Evolutionary conservation across 2,329 filamentous ascomycete species (phyloP).

Genomic region (Pseudocercospora fijiensis): DNA sequence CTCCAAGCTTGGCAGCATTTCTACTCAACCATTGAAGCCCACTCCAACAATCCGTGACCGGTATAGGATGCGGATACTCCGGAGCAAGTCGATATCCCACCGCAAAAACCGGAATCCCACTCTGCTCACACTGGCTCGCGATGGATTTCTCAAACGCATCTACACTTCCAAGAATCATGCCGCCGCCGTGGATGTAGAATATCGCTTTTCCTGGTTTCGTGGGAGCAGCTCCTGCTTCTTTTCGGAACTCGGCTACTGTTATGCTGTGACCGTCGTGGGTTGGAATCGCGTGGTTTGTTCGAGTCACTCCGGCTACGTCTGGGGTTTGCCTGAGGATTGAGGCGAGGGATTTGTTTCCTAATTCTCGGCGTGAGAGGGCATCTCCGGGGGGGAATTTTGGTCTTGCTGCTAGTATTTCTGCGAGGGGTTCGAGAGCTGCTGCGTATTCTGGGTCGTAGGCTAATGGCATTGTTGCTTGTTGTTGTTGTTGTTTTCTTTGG

Average conservation of each 20-base stretch:
- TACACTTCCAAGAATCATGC: constrained; percentile 22
- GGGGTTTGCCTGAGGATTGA: constrained; percentile 9
- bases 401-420: constrained; percentile 14
- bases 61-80: constrained; percentile 25
- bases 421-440: constrained; percentile 18
- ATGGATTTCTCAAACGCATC: constrained; percentile 18
- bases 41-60: constrained; percentile 26
- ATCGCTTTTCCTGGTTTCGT: constrained; percentile 5
- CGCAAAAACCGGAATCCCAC: constrained; percentile 19
- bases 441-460: constrained; percentile 21
- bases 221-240: not conserved
- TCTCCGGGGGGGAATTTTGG: constrained; percentile 21
- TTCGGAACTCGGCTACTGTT: constrained; percentile 21
- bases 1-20: constrained; percentile 16
- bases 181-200: constrained; percentile 23
- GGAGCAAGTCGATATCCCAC: constrained; percentile 27
- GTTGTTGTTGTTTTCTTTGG: not conserved
- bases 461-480: constrained; percentile 20
- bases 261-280: constrained; percentile 17
- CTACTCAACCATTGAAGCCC: constrained; percentile 20
- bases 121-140: constrained; percentile 9
- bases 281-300: constrained; percentile 16
- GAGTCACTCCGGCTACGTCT: constrained; percentile 9
- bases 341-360: constrained; percentile 3
- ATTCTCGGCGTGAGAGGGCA: constrained; percentile 19